Base-by-base conservation (phyloP, 345 rosid species). In the Ceriops zippeliana region DNA sequence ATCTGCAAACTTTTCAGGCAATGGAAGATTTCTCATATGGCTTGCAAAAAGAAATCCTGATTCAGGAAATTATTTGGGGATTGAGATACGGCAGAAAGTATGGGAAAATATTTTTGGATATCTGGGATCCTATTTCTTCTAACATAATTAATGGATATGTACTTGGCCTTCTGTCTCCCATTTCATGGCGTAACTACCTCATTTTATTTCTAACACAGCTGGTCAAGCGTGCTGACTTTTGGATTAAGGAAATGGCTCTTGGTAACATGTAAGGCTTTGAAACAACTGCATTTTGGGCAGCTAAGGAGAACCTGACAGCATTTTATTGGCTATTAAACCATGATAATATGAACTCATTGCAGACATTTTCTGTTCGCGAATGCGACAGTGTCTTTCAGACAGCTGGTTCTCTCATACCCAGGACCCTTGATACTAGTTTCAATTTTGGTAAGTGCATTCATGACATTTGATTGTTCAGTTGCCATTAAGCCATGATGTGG, bases 1-100 rank as follows among this genome's bases (percentile, higher is more conserved):
- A 57, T 24, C 5, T 49, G 22, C 68, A 27, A 30, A 68, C 52
- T 61, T 69, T 22, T 61, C 86, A 91, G 98, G 98, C 67, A 93
- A 97, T 69, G 98, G 98, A 61, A 88, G 98, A 82, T 89, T 89
- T 84, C 89, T 91, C 69, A 66, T 89, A 47, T 93, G 95, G 97
- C 96, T 86, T 62, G 98, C 95, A 1, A 89, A 86, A 68, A 76
- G 66, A 65, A 83, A 89, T 65, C 71, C 67, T 54, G 81, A 68
- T 62, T 79, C 86, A 0, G 66, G 76, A 77, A 93, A 93, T 75
- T 91, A 85, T 83, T 80, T 93, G 87, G 98, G 98, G 62, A 74
- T 93, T 63, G 98, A 93, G 76, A 93, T 93, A 75, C 83, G 92
- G 66, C 76, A 77, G 73, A 88, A 88, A 82, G 98, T 93, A 91